These are phyloP conservation scores for Daphne laureola DNA, from an alignment of 441 rosid genomes.

Conservation along the genomic window DNA sequence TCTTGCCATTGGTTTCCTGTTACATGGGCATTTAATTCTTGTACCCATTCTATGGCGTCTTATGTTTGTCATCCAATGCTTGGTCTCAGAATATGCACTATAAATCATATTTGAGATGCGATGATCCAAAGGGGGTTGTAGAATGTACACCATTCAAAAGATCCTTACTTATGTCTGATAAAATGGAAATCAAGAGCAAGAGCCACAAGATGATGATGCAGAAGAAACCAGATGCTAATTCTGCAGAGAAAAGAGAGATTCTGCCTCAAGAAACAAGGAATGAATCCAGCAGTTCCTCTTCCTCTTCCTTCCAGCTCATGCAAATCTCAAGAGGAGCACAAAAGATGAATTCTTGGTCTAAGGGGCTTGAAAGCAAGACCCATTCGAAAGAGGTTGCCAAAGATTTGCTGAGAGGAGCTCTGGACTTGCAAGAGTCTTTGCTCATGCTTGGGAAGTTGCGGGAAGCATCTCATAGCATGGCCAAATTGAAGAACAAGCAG, in stretches of 20 bases:
- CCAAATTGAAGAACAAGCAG: slow-evolving; percentile 39
- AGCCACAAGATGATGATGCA: slow-evolving; percentile 14
- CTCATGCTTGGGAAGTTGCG: slow-evolving; percentile 71
- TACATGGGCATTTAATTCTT: background rate
- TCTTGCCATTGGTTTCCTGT: too few species aligned
- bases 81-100: slow-evolving; percentile 56
- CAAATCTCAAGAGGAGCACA: slow-evolving; percentile 79
- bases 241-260: slow-evolving; percentile 30
- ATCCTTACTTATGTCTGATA: slow-evolving; percentile 35
- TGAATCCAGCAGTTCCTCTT: slow-evolving; percentile 23
- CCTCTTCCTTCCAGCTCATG: slow-evolving; percentile 59
- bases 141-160: slow-evolving; percentile 72
- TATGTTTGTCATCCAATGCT: slow-evolving; percentile 19
- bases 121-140: slow-evolving; percentile 80
- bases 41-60: slow-evolving; percentile 13
- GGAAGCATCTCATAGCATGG: slow-evolving; percentile 48
- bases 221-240: slow-evolving; percentile 22
- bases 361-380: slow-evolving; percentile 29
- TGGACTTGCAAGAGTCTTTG: slow-evolving; percentile 81
- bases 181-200: slow-evolving; percentile 33
- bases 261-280: slow-evolving; percentile 18
- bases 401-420: slow-evolving; percentile 75
- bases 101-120: slow-evolving; percentile 79
- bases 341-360: slow-evolving; percentile 75
- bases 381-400: slow-evolving; percentile 57